A percentile compares a stretch with the other conserved stretches of the same genome.
Conservation (phyloP, 768 basidiomycete species). For the Hygrophoropsis aurantiaca region DNA sequence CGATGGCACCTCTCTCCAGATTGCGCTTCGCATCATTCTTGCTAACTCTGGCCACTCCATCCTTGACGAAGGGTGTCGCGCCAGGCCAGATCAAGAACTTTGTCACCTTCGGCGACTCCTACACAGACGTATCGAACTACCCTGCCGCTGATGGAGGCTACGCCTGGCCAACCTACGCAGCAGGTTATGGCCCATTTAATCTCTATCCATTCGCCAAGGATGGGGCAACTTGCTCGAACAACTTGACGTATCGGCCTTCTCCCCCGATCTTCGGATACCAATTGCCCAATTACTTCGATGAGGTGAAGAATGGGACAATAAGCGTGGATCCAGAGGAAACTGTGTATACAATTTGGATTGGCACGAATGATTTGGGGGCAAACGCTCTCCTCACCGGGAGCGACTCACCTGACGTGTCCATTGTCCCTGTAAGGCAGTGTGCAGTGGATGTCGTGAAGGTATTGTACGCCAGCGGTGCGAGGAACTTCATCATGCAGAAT, state of each 20-base stretch:
- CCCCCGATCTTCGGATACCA: constrained; percentile 56
- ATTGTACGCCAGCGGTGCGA: constrained; percentile 51
- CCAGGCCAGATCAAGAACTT: constrained; percentile 52
- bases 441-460: constrained; percentile 59
- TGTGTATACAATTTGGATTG: constrained; percentile 61
- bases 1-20: not conserved
- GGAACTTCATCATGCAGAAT: constrained; percentile 66
- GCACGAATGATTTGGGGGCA: constrained; percentile 58
- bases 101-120: constrained; percentile 63
- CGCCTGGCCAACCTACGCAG: constrained; percentile 57
- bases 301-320: constrained; percentile 38
- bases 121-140: constrained; percentile 45
- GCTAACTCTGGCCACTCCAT: not conserved
- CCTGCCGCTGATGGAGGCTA: constrained; percentile 32
- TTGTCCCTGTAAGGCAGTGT: constrained; percentile 54
- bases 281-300: constrained; percentile 48
- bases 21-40: not conserved
- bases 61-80: constrained; percentile 17
- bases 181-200: constrained; percentile 46
- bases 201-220: constrained; percentile 55
- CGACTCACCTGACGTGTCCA: constrained; percentile 41
- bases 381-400: constrained; percentile 50
- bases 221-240: constrained; percentile 62
- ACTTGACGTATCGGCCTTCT: constrained; percentile 51
- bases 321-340: constrained; percentile 41